Conservation (phyloP, 371 early-diverging fungal genomes). For the Apophysomyces sp. region DNA sequence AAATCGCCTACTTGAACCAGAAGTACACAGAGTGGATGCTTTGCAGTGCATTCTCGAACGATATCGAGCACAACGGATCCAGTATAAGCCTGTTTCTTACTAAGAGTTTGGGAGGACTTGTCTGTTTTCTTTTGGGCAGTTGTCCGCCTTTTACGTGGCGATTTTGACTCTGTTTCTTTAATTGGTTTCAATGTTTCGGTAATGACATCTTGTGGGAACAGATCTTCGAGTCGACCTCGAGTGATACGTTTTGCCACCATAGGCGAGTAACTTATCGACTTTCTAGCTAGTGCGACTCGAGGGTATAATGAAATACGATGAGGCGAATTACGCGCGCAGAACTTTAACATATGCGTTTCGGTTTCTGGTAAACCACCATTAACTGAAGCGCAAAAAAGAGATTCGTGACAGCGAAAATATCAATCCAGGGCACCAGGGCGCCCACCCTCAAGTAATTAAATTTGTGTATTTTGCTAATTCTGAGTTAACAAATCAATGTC, state of each 20-base stretch:
- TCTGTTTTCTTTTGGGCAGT: neutral
- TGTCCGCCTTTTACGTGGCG: neutral
- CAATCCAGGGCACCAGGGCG: no score
- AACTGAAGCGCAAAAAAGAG: no score
- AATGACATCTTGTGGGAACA: neutral
- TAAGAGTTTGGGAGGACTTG: conserved; percentile 5
- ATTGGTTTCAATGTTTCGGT: neutral
- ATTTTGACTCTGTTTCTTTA: neutral
- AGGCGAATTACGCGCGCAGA: neutral
- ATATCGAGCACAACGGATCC: conserved; percentile 49
- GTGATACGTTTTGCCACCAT: conserved; percentile 4
- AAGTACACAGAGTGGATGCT: conserved; percentile 77
- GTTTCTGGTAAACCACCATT: no score
- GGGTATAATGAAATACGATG: neutral
- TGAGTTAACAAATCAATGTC: conserved; percentile 49
- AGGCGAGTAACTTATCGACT: neutral
- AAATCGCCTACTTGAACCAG: conserved; percentile 93
- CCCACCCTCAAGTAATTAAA: neutral
- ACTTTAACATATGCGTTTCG: neutral
- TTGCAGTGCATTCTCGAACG: conserved; percentile 64
- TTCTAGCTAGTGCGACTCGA: neutral
- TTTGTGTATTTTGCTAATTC: conserved; percentile 13
- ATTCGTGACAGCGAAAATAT: no score
- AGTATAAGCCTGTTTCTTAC: conserved; percentile 17
- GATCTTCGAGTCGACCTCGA: neutral